These are phyloP conservation scores for Thelonectria discophora DNA, from an alignment of 2,329 filamentous ascomycete genomes.

Conservation along the genomic window DNA sequence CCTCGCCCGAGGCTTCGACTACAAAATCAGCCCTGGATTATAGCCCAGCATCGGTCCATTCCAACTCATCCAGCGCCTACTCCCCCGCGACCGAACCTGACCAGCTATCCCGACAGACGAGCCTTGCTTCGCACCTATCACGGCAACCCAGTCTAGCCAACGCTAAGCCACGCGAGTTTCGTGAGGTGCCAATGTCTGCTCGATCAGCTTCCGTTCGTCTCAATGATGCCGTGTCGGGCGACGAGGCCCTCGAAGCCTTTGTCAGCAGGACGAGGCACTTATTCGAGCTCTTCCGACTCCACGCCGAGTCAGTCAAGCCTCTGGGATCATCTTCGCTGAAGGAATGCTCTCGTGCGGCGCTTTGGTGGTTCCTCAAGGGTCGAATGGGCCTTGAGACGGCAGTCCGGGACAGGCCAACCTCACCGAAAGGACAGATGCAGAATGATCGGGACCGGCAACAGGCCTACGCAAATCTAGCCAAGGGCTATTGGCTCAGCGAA, in stretches of 20 bases:
- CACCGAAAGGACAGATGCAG: slow-evolving; percentile 61
- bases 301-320: slow-evolving; percentile 77
- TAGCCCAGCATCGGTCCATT: slow-evolving; percentile 53
- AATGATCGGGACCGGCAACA: slow-evolving; percentile 71
- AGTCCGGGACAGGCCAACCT: slow-evolving; percentile 69
- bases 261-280: slow-evolving; percentile 75
- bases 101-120: slow-evolving; percentile 37
- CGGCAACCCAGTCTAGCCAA: slow-evolving; percentile 39
- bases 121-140: slow-evolving; percentile 29
- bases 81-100: slow-evolving; percentile 34
- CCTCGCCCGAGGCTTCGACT: slow-evolving; percentile 43
- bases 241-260: slow-evolving; percentile 76
- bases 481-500: slow-evolving; percentile 82
- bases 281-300: slow-evolving; percentile 77
- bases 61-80: slow-evolving; percentile 44
- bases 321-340: slow-evolving; percentile 69
- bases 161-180: slow-evolving; percentile 34
- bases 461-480: slow-evolving; percentile 85
- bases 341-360: slow-evolving; percentile 75
- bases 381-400: slow-evolving; percentile 77
- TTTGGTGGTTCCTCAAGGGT: slow-evolving; percentile 93
- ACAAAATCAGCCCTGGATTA: slow-evolving; percentile 46
- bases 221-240: slow-evolving; percentile 60
- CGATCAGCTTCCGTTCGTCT: slow-evolving; percentile 51
- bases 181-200: slow-evolving; percentile 42